These are phyloP conservation scores for Plenodomus lindquistii DNA, from an alignment of 2,329 filamentous ascomycete species.

Conservation along the genomic window DNA sequence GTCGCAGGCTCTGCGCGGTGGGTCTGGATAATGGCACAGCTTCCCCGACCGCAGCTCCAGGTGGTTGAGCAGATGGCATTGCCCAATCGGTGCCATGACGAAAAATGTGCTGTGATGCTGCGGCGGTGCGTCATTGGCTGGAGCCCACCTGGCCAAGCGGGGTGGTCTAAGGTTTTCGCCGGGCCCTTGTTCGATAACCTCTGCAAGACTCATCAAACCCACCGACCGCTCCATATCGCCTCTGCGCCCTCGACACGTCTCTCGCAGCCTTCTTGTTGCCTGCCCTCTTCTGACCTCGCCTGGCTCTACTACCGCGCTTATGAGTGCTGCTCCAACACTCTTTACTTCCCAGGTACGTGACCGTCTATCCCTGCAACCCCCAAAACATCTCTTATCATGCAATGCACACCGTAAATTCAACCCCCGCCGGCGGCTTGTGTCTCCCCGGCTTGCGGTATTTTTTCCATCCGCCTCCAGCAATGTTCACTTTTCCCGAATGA, in stretches of 20 bases:
- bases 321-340: constrained; percentile 56
- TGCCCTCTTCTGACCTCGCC: constrained; percentile 32
- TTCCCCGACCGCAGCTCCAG: constrained; percentile 2
- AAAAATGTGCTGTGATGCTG: constrained; percentile 10
- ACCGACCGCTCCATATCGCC: constrained; percentile 6
- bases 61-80: constrained; percentile 10
- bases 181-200: not conserved
- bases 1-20: constrained; percentile 6
- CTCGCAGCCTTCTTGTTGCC: constrained; percentile 27
- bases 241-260: constrained; percentile 13
- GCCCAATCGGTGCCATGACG: constrained; percentile 18
- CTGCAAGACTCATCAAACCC: constrained; percentile 16
- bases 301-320: constrained; percentile 43
- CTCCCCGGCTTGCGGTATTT: constrained; percentile 9
- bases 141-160: not conserved
- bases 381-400: constrained; percentile 34
- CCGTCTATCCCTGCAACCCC: constrained; percentile 10
- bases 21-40: constrained; percentile 2
- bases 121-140: constrained; percentile 15
- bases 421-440: constrained; percentile 13
- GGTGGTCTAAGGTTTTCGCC: not conserved
- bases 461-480: constrained; percentile 6
- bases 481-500: constrained; percentile 11
- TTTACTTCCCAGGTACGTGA: constrained; percentile 58
- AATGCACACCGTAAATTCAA: constrained; percentile 35